These are phyloP conservation scores for Penicillium aurantiogriseum DNA, from an alignment of 2,329 filamentous ascomycete species.

Conservation along the genomic window DNA sequence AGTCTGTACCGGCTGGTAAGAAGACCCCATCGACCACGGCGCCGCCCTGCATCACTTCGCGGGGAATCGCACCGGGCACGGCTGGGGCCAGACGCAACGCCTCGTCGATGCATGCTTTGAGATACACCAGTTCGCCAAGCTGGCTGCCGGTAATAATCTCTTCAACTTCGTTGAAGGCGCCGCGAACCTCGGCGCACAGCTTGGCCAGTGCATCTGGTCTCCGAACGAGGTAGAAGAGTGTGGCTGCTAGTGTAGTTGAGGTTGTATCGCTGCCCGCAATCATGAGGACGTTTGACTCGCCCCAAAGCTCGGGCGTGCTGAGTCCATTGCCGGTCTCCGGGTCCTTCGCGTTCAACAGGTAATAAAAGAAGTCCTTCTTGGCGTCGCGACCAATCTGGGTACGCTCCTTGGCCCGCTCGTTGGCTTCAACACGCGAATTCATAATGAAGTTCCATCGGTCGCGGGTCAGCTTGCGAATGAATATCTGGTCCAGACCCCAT, in stretches of 20 bases:
- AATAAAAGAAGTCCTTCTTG: slow-evolving; percentile 73
- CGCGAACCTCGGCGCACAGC: slow-evolving; percentile 38
- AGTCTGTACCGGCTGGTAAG: slow-evolving; percentile 55
- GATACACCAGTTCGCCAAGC: slow-evolving; percentile 39
- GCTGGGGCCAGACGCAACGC: slow-evolving; percentile 42
- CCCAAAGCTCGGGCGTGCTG: slow-evolving; percentile 65
- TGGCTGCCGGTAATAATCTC: slow-evolving; percentile 37
- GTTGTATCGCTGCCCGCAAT: slow-evolving; percentile 72
- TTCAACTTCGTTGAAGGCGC: slow-evolving; percentile 35
- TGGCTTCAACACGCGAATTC: slow-evolving; percentile 66
- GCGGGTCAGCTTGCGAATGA: slow-evolving; percentile 66
- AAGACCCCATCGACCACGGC: slow-evolving; percentile 39
- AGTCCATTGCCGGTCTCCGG: slow-evolving; percentile 69
- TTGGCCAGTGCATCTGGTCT: slow-evolving; percentile 31
- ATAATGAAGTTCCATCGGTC: slow-evolving; percentile 69
- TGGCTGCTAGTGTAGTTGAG: slow-evolving; percentile 57
- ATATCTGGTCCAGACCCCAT: slow-evolving; percentile 64
- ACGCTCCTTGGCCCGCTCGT: slow-evolving; percentile 59
- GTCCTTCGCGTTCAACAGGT: slow-evolving; percentile 68
- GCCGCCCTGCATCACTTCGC: slow-evolving; percentile 41
- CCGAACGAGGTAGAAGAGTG: slow-evolving; percentile 43
- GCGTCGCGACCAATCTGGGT: slow-evolving; percentile 62
- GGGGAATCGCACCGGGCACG: slow-evolving; percentile 39
- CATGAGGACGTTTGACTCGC: slow-evolving; percentile 69
- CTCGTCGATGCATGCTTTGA: slow-evolving; percentile 45